phyloP scores from a whole-genome alignment of 164 flowering plant species.

The Nymphaea thermarum region DNA sequence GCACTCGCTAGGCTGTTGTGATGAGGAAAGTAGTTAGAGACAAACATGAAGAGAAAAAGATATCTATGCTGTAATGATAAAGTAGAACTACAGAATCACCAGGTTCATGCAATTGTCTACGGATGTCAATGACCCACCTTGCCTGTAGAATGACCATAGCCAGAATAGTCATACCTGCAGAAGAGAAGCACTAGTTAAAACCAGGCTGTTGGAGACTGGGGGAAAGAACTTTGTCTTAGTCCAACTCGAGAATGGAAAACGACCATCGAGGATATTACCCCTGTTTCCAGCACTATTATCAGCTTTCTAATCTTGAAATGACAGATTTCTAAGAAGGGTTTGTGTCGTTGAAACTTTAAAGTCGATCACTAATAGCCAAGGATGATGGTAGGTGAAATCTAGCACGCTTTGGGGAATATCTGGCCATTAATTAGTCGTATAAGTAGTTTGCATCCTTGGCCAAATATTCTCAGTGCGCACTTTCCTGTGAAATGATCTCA shows the following conservation, averaged over 20 bases:
- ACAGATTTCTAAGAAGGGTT: no score
- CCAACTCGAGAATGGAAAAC: neutral
- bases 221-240: neutral
- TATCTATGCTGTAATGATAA: neutral
- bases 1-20: conserved; percentile 70
- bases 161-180: conserved; percentile 77
- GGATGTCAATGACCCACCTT: conserved; percentile 33
- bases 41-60: neutral
- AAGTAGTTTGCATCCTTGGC: no score
- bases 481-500: no score
- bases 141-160: conserved; percentile 83
- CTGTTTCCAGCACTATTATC: neutral
- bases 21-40: conserved; percentile 6
- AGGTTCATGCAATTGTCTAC: neutral
- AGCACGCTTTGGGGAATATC: no score
- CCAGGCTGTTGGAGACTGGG: neutral
- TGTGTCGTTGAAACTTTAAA: no score
- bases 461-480: no score
- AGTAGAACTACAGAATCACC: neutral
- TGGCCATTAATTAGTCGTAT: no score
- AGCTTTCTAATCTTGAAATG: no score
- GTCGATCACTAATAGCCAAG: no score
- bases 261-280: neutral
- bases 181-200: neutral
- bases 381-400: no score